These are phyloP conservation scores for Cystofilobasidium capitatum DNA, from an alignment of 768 basidiomycete species.

Conservation along the genomic window DNA sequence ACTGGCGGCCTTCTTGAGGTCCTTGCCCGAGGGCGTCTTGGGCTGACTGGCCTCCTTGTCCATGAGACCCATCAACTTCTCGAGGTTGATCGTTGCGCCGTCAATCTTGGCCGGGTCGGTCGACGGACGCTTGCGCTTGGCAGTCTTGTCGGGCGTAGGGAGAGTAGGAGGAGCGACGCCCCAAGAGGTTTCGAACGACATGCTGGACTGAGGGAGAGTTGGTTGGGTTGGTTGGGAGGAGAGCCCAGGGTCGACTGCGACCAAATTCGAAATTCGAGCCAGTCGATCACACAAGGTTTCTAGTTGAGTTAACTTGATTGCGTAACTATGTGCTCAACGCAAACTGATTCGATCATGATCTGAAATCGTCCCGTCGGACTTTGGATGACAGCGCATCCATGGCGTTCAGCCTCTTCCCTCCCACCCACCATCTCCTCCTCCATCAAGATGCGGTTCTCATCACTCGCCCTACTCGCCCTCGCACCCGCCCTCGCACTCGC, in stretches of 20 bases:
- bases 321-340: not conserved
- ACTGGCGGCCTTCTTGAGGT: slow-evolving; percentile 2
- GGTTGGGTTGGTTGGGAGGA: not conserved
- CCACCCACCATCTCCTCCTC: not conserved
- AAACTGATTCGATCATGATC: not conserved
- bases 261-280: not conserved
- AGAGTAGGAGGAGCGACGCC: slow-evolving; percentile 14
- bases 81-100: slow-evolving; percentile 16
- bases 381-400: too few relatives aligned
- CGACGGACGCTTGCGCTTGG: slow-evolving; percentile 22
- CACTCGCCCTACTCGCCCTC: slow-evolving; percentile 34
- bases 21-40: slow-evolving; percentile 4
- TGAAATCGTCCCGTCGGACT: too few relatives aligned
- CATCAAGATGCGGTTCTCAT: not conserved
- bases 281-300: not conserved
- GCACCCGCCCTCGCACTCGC: slow-evolving; percentile 49
- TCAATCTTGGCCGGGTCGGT: not conserved
- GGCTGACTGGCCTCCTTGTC: slow-evolving; percentile 13
- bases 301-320: not conserved
- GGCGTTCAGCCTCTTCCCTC: not conserved
- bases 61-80: slow-evolving; percentile 26
- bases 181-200: slow-evolving; percentile 26
- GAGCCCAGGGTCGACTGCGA: not conserved
- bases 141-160: not conserved
- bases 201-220: not conserved